Evolutionary conservation across 495 filamentous ascomycete species (phyloP).

Genomic region (Aspergillus nidulans): DNA sequence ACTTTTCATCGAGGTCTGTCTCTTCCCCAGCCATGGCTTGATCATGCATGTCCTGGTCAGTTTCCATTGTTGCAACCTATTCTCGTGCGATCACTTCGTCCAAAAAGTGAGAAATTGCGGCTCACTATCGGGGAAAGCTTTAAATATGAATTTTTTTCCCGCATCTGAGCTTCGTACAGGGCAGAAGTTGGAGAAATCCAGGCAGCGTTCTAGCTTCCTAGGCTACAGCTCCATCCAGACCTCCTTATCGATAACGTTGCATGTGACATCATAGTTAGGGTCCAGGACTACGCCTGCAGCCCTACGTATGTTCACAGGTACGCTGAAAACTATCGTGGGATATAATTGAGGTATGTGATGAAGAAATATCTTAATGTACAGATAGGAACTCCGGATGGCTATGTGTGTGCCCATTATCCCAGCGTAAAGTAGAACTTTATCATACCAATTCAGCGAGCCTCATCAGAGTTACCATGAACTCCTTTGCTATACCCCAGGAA

Average conservation of each 20-base stretch:
- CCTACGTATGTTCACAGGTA: too few relatives aligned
- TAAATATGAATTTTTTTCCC: not conserved
- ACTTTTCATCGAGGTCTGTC: conserved; percentile 64
- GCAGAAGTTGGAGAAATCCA: not conserved
- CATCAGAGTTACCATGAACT: conserved; percentile 28
- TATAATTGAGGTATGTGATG: too few relatives aligned
- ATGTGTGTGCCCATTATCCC: too few relatives aligned
- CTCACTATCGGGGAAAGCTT: not conserved
- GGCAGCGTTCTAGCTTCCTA: conserved; percentile 29
- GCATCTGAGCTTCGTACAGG: not conserved
- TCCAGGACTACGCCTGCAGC: too few relatives aligned
- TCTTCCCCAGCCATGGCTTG: conserved; percentile 34
- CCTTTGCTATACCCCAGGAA: conserved; percentile 38
- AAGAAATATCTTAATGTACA: too few relatives aligned
- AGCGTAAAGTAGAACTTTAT: not conserved
- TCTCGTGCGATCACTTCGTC: not conserved
- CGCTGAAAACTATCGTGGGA: too few relatives aligned
- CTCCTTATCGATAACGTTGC: not conserved
- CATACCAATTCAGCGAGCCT: conserved; percentile 24
- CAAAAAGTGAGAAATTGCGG: too few relatives aligned
- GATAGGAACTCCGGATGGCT: too few relatives aligned
- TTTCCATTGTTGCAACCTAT: conserved; percentile 33
- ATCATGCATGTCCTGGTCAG: conserved; percentile 48
- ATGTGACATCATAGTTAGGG: conserved; percentile 15
- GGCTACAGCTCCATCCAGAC: conserved; percentile 15